Percentiles rank a stretch among this genome's conserved stretches.
These are phyloP conservation scores for Edaphochlamys debaryana DNA, from an alignment of 139 green algal species.

Conservation along the genomic window DNA sequence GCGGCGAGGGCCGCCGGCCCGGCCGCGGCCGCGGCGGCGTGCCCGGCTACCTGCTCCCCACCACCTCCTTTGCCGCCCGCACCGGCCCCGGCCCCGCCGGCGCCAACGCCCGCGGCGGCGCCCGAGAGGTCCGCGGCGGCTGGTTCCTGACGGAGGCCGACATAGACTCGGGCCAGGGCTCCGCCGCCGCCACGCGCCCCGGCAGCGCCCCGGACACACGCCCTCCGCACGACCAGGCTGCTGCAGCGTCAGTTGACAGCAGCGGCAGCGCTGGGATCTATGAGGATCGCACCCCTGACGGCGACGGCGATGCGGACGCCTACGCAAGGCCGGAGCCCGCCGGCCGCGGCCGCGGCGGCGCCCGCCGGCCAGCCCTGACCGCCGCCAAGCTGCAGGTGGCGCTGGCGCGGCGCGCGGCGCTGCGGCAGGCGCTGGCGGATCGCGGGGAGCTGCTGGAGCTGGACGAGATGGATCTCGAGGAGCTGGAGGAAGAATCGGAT, in stretches of 20 bases:
- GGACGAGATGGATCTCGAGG: constrained; percentile 43
- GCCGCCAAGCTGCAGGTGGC: constrained; percentile 29
- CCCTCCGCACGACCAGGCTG: background rate
- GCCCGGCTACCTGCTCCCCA: constrained; percentile 12
- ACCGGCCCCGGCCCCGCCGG: background rate
- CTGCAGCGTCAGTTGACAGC: too few species aligned
- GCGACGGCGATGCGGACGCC: background rate
- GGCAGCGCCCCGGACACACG: background rate
- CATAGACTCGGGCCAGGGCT: background rate
- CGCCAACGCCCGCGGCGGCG: background rate
- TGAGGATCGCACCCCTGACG: too few species aligned
- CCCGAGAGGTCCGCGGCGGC: background rate
- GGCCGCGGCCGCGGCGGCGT: background rate
- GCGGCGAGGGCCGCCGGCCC: too few species aligned
- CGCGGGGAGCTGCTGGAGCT: constrained; percentile 35
- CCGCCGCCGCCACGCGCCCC: background rate
- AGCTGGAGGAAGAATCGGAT: constrained; percentile 41
- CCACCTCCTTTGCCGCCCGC: background rate
- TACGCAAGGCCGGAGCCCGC: background rate
- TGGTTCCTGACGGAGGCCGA: background rate
- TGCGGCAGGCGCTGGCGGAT: constrained; percentile 1
- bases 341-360: background rate
- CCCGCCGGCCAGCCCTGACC: constrained; percentile 6
- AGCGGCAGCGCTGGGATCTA: too few species aligned
- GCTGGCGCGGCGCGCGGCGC: constrained; percentile 10